Evolutionary conservation across 2,329 filamentous ascomycete genomes (phyloP).

Genomic region (Ophiostoma novo-ulmi): DNA sequence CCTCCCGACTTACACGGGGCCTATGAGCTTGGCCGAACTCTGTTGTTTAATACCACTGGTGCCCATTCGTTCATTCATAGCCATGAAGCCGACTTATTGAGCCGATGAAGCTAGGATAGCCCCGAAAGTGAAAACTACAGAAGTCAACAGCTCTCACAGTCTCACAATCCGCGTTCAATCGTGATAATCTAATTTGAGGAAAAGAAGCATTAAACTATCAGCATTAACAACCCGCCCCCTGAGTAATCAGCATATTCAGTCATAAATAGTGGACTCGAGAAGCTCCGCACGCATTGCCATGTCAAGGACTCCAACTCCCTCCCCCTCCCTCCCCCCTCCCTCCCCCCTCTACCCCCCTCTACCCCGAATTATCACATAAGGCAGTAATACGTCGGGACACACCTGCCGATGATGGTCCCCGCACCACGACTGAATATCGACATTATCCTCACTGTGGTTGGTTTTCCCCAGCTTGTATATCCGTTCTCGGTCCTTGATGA

Average conservation of each 20-base stretch:
- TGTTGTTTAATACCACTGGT: neutral
- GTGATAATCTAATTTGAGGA: neutral
- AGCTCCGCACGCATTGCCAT: neutral
- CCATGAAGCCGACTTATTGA: neutral
- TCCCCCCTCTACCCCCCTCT: neutral
- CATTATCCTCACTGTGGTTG: neutral
- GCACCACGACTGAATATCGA: constrained; percentile 1
- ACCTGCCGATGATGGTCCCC: constrained; percentile 19
- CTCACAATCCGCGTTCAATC: neutral
- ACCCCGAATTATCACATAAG: neutral
- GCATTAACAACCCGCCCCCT: too few species aligned
- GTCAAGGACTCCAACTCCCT: neutral
- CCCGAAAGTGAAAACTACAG: neutral
- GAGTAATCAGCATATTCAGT: too few species aligned
- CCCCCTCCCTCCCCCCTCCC: too few species aligned
- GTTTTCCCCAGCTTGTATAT: neutral
- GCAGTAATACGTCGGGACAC: constrained; percentile 16
- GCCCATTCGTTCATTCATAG: neutral
- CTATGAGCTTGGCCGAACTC: neutral
- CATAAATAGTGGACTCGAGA: neutral
- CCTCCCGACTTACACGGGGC: neutral
- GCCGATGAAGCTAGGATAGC: neutral
- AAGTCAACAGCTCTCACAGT: neutral
- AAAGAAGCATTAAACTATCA: neutral
- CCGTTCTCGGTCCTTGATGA: neutral